Conservation (phyloP, 768 basidiomycete genomes). For the Mycena belliarum region DNA sequence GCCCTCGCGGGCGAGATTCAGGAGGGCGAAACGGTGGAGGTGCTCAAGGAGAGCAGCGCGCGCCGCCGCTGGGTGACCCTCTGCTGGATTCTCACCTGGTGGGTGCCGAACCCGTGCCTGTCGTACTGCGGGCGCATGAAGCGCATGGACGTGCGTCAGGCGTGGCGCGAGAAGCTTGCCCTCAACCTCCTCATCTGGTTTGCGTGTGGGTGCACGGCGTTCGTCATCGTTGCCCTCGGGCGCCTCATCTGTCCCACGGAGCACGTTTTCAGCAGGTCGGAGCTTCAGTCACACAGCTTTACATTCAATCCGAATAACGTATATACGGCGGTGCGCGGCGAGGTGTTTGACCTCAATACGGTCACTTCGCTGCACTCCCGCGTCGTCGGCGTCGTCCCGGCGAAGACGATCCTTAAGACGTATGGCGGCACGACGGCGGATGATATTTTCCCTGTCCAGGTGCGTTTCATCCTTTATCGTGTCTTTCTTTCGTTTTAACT, state of each 20-base stretch:
- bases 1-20: slow-evolving; percentile 80
- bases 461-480: slow-evolving; percentile 33
- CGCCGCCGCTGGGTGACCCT: slow-evolving; percentile 86
- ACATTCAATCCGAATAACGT: slow-evolving; percentile 69
- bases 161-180: slow-evolving; percentile 96
- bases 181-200: slow-evolving; percentile 97
- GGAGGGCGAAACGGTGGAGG: slow-evolving; percentile 87
- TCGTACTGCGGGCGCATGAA: slow-evolving; percentile 87
- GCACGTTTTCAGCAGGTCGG: slow-evolving; percentile 81
- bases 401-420: slow-evolving; percentile 66
- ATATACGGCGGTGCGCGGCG: slow-evolving; percentile 84
- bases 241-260: slow-evolving; percentile 91
- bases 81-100: slow-evolving; percentile 90
- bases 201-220: slow-evolving; percentile 82
- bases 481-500: not conserved
- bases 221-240: slow-evolving; percentile 90
- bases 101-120: slow-evolving; percentile 77
- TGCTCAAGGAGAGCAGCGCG: slow-evolving; percentile 78
- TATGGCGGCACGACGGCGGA: slow-evolving; percentile 82
- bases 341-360: slow-evolving; percentile 85
- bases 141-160: slow-evolving; percentile 88
- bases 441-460: slow-evolving; percentile 92
- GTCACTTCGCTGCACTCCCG: slow-evolving; percentile 69
- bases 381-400: slow-evolving; percentile 70
- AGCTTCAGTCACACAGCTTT: slow-evolving; percentile 74